Conservation (phyloP, 2,329 filamentous ascomycete species). For the Metarhizium guizhouense region DNA sequence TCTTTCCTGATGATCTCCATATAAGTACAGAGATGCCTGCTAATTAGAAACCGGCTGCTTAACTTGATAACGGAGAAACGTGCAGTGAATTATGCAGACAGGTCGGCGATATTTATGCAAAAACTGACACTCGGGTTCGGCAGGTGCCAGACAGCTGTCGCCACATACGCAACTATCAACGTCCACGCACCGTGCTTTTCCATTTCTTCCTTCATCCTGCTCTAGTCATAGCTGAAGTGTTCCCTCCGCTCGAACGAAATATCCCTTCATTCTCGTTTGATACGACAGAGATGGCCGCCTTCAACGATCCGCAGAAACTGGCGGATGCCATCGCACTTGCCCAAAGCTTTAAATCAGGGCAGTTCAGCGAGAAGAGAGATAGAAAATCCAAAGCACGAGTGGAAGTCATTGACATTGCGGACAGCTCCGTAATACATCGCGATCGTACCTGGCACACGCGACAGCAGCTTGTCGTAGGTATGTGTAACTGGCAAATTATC, state of each 20-base stretch:
- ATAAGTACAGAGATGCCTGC: too few relatives aligned
- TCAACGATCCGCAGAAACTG: constrained; percentile 16
- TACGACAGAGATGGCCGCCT: constrained; percentile 12
- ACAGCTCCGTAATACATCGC: background rate
- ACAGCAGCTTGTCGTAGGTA: background rate
- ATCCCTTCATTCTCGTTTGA: background rate
- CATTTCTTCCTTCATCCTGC: background rate
- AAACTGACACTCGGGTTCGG: background rate
- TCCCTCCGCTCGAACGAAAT: background rate
- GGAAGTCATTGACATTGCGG: background rate
- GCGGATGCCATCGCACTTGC: constrained; percentile 19
- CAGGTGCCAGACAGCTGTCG: constrained; percentile 6
- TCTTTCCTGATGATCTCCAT: too few relatives aligned
- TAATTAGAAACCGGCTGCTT: too few relatives aligned
- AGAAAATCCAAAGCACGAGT: background rate
- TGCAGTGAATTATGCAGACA: background rate
- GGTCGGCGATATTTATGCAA: background rate
- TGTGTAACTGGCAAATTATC: background rate
- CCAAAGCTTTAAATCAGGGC: constrained; percentile 15
- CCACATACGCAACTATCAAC: background rate
- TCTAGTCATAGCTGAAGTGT: background rate
- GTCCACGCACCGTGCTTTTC: background rate
- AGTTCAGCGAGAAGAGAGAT: background rate
- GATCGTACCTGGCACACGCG: background rate
- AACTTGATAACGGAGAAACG: background rate